Percentiles rank a stretch among this genome's conserved stretches.
Evolutionary conservation across 2,329 filamentous ascomycete species (phyloP).

Genomic region (Cercospora nicotianae): DNA sequence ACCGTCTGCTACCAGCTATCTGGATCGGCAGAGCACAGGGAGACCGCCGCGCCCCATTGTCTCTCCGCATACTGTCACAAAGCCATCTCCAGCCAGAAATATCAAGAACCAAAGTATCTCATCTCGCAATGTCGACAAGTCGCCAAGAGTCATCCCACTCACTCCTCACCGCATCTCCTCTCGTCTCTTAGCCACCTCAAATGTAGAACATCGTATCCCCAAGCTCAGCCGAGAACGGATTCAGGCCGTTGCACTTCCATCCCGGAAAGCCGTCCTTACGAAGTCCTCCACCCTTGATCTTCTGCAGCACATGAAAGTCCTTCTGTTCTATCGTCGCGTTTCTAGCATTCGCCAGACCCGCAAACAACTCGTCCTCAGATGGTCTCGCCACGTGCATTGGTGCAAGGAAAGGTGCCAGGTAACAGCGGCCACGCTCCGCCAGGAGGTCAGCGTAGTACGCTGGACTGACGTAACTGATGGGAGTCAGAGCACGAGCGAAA

Average conservation of each 20-base stretch:
- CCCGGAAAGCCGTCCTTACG: not conserved
- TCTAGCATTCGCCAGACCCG: not conserved
- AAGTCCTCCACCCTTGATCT: not conserved
- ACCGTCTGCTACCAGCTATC: not conserved
- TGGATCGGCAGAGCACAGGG: not conserved
- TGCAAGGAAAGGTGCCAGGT: slow-evolving; percentile 27
- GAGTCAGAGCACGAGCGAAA: slow-evolving; percentile 36
- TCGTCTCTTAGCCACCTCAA: not conserved
- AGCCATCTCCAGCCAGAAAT: too few species aligned
- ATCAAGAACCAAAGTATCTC: not conserved
- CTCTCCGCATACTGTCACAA: too few species aligned
- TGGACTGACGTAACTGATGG: slow-evolving; percentile 40
- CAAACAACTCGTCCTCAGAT: not conserved
- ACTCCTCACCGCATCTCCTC: not conserved
- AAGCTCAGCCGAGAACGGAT: slow-evolving; percentile 33
- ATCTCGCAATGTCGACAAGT: not conserved
- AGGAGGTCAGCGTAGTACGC: slow-evolving; percentile 45
- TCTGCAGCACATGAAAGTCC: not conserved
- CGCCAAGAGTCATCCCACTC: not conserved
- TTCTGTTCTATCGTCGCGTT: slow-evolving; percentile 1
- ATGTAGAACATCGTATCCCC: slow-evolving; percentile 36
- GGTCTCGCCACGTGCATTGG: not conserved
- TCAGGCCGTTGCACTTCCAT: slow-evolving; percentile 1
- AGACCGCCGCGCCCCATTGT: not conserved
- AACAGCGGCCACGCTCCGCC: slow-evolving; percentile 40